These are phyloP conservation scores for Rutstroemia sp. DNA, from an alignment of 2,329 filamentous ascomycete species.

Conservation along the genomic window DNA sequence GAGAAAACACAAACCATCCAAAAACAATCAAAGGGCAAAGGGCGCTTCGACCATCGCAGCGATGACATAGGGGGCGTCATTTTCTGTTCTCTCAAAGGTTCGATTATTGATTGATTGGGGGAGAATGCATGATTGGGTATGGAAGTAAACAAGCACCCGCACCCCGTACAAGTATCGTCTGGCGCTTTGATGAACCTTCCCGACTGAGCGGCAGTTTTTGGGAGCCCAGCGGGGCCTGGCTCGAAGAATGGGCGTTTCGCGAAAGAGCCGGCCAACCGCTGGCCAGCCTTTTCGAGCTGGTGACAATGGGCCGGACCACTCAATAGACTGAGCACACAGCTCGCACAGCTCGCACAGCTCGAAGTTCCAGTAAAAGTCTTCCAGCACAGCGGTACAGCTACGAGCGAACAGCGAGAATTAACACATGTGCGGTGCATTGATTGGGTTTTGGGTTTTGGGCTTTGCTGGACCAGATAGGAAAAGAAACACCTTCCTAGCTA, in stretches of 20 bases:
- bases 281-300: neutral
- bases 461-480: too few relatives aligned
- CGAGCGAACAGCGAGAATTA: too few relatives aligned
- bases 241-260: neutral
- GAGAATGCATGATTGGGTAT: conserved; percentile 2
- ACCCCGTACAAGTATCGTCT: neutral
- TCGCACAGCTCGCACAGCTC: too few relatives aligned
- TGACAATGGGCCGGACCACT: neutral
- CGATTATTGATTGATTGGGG: neutral
- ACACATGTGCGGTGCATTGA: too few relatives aligned
- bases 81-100: neutral
- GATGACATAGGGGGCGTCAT: neutral
- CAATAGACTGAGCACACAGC: neutral
- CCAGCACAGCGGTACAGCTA: neutral
- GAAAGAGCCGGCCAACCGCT: neutral
- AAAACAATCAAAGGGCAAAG: neutral
- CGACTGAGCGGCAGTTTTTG: neutral
- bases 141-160: neutral
- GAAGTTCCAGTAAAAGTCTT: neutral
- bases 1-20: neutral
- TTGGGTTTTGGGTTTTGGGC: too few relatives aligned
- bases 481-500: too few relatives aligned
- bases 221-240: neutral
- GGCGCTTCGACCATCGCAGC: neutral
- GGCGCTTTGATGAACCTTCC: neutral